Evolutionary conservation across 2,329 filamentous ascomycete genomes (phyloP), one percentile per base, ranked within the genome.

Genomic region (Paecilomyces sp.): DNA sequence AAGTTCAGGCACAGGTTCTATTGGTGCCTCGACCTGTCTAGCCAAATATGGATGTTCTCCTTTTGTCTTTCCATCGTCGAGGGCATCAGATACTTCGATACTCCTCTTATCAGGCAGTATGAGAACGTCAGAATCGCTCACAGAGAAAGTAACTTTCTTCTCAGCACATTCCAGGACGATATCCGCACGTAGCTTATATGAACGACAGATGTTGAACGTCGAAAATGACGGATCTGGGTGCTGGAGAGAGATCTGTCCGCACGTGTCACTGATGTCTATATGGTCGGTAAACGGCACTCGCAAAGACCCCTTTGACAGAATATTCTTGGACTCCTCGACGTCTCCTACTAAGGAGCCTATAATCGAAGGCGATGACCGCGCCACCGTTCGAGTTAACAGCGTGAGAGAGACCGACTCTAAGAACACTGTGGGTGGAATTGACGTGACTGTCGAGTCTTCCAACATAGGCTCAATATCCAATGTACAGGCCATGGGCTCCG

Each of bases 171-270:
- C 36, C 5, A 41, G 15, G n/a, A 41, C 15, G 7, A 41, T 18
- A 41, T n/a, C n/a, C 36, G 52, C 61, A 3, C 22, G 55, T 13
- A 64, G 24, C 51, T 47, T 28, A 50, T 62, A 64, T 4, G 54
- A 47, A 11, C 62, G 18, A 30, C 34, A 54, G 1, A 62, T 54
- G 25, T 61, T 64, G 36, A 64, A 64, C 8, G 61, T 64, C 53
- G 33, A 52, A 25, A 64, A 61, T 1, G 61, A 61, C 9, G 61
- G 57, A 8, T 62, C 61, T 50, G 58, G 55, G 3, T 57, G 28
- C 11, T 56, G 51, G 50, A 62, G 56, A 7, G 55, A 30, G 12
- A 64, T 31, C 18, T 58, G 61, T 1, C 62, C 58, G 31, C 62
- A 62, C 2, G 34, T 15, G 33, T 62, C 47, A 9, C 25, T 33